A percentile compares a stretch with the other conserved stretches of the same genome.
These are phyloP conservation scores for Aspergillus diversus DNA, from an alignment of 495 filamentous ascomycete genomes.

Conservation along the genomic window DNA sequence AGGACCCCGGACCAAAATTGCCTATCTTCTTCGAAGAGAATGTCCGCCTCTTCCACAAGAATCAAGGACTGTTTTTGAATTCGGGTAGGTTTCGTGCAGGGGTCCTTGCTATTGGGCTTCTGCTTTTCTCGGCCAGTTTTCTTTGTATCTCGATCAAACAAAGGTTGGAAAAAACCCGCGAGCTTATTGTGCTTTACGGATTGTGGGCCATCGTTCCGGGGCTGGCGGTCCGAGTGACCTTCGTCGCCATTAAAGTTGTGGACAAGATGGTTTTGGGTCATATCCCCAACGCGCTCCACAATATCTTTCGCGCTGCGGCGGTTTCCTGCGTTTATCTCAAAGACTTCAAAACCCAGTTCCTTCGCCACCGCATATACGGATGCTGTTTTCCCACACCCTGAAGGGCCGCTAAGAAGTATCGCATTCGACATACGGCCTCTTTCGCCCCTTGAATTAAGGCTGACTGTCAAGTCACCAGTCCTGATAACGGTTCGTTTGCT, in stretches of 20 bases:
- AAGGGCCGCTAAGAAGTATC: constrained; percentile 84
- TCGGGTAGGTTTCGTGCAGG: constrained; percentile 47
- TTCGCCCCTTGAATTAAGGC: constrained; percentile 35
- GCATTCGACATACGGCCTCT: constrained; percentile 58
- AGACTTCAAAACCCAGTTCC: constrained; percentile 91
- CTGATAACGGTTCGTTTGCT: constrained; percentile 68
- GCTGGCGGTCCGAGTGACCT: constrained; percentile 28
- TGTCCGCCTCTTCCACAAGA: constrained; percentile 90
- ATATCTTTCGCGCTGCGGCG: constrained; percentile 89
- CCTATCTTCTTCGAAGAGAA: constrained; percentile 92
- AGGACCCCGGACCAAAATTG: constrained; percentile 89
- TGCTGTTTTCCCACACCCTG: constrained; percentile 92
- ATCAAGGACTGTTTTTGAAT: constrained; percentile 92
- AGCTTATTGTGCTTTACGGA: constrained; percentile 78
- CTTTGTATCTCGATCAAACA: constrained; percentile 34
- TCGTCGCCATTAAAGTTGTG: constrained; percentile 47
- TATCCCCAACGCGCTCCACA: constrained; percentile 89
- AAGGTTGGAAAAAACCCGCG: constrained; percentile 75
- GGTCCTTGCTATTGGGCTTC: constrained; percentile 23
- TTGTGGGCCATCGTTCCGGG: constrained; percentile 27
- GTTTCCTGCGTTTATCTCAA: constrained; percentile 87
- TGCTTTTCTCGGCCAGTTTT: constrained; percentile 28
- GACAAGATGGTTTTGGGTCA: constrained; percentile 94
- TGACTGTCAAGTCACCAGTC: constrained; percentile 49
- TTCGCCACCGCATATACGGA: constrained; percentile 93